A percentile compares a stretch with the other conserved stretches of the same genome.
Evolutionary conservation across 2,329 filamentous ascomycete genomes (phyloP).

Genomic region (Orbilia oligospora): DNA sequence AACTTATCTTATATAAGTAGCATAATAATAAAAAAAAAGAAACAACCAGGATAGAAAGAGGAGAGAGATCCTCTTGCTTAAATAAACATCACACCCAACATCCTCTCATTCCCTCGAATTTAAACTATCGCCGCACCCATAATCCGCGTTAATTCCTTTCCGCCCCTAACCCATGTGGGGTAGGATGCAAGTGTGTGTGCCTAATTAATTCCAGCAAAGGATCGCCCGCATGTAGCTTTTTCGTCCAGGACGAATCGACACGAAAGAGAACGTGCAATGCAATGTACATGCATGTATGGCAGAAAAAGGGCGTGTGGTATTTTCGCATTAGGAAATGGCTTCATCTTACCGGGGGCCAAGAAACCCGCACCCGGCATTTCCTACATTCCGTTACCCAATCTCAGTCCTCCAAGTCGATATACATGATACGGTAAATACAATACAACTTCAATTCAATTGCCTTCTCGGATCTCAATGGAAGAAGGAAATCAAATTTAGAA

Average conservation of each 20-base stretch:
- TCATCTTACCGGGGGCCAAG: background rate
- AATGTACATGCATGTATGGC: no score
- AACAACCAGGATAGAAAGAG: background rate
- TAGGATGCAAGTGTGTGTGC: background rate
- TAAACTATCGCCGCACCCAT: slow-evolving; percentile 1
- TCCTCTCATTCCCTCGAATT: background rate
- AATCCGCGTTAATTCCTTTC: slow-evolving; percentile 22
- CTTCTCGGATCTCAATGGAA: slow-evolving; percentile 8
- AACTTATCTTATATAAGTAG: no score
- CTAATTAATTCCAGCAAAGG: slow-evolving; percentile 4
- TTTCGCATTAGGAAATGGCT: slow-evolving; percentile 28
- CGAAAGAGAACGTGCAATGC: background rate
- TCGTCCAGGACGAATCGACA: no score
- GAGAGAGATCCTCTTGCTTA: background rate
- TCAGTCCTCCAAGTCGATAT: background rate
- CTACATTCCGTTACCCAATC: slow-evolving; percentile 7
- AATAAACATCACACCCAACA: background rate
- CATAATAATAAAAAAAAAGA: background rate
- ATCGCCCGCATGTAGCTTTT: slow-evolving; percentile 1
- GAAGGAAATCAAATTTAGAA: background rate
- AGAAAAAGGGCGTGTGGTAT: slow-evolving; percentile 20
- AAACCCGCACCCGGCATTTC: background rate
- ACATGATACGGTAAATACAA: no score
- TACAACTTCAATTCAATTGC: slow-evolving; percentile 1
- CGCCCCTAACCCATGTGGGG: background rate